Percentiles rank a stretch among this genome's conserved stretches.
These are phyloP conservation scores for Eucalyptus victrix DNA, from an alignment of 345 rosid species.

Conservation along the genomic window DNA sequence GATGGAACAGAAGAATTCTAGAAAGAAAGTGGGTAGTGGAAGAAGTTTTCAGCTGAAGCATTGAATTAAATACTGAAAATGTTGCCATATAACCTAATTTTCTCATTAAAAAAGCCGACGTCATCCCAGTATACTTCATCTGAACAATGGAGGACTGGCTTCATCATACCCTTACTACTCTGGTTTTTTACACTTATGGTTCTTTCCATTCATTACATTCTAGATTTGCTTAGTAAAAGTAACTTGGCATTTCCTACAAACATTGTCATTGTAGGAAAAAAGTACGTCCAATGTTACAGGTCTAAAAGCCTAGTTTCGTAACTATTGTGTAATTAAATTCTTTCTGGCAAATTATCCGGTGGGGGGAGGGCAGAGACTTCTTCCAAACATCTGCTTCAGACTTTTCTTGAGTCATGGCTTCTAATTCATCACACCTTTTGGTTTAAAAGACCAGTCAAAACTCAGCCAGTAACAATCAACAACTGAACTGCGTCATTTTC, in stretches of 20 bases:
- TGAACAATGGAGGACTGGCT: not conserved
- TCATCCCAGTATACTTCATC: not conserved
- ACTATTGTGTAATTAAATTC: not conserved
- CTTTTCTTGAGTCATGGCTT: not conserved
- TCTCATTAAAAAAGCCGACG: not conserved
- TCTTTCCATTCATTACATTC: not conserved
- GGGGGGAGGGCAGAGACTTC: not conserved
- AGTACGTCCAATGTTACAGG: not conserved
- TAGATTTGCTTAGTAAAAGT: not conserved
- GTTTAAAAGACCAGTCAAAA: not conserved
- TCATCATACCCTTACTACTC: not conserved
- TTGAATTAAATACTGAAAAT: not conserved
- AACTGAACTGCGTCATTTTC: not conserved
- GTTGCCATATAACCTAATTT: not conserved
- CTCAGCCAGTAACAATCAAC: not conserved
- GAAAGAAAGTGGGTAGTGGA: not conserved
- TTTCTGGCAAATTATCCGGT: not conserved
- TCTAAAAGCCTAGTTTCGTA: not conserved
- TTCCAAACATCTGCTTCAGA: not conserved
- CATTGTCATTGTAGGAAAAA: not conserved
- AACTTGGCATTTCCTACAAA: not conserved
- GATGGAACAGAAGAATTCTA: not conserved
- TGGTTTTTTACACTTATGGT: not conserved
- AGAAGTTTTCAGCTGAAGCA: not conserved
- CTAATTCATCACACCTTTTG: not conserved